Evolutionary conservation across 768 basidiomycete species (phyloP).

Genomic region (Macrolepiota fuliginosa): DNA sequence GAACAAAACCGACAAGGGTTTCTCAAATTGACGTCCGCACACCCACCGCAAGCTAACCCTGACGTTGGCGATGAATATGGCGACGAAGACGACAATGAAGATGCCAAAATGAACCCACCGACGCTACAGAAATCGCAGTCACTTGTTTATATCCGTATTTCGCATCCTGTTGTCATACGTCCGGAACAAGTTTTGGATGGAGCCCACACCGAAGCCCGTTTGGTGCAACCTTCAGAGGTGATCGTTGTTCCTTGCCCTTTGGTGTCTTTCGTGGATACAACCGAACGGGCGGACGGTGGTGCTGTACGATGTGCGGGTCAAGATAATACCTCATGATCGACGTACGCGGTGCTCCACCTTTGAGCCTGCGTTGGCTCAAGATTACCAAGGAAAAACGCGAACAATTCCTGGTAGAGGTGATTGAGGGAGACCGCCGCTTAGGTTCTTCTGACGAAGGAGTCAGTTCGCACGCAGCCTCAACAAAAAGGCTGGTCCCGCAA

Average conservation of each 20-base stretch:
- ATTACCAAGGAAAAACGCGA: slow-evolving; percentile 66
- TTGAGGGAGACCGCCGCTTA: slow-evolving; percentile 54
- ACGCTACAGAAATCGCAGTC: slow-evolving; percentile 71
- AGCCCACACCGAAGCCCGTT: slow-evolving; percentile 68
- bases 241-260: slow-evolving; percentile 81
- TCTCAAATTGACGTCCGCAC: slow-evolving; percentile 39
- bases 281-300: slow-evolving; percentile 27
- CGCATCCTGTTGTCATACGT: slow-evolving; percentile 71
- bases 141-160: slow-evolving; percentile 67
- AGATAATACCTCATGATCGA: slow-evolving; percentile 56
- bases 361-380: slow-evolving; percentile 76
- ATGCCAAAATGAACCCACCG: slow-evolving; percentile 29
- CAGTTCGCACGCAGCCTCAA: slow-evolving; percentile 6
- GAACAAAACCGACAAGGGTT: slow-evolving; percentile 56
- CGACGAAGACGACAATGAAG: slow-evolving; percentile 52
- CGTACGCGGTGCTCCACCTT: slow-evolving; percentile 71
- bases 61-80: slow-evolving; percentile 79
- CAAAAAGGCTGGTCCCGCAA: slow-evolving; percentile 37
- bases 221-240: slow-evolving; percentile 58
- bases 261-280: slow-evolving; percentile 59
- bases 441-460: slow-evolving; percentile 20
- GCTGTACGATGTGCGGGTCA: slow-evolving; percentile 70
- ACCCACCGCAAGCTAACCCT: slow-evolving; percentile 43
- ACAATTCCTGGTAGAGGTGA: slow-evolving; percentile 79
- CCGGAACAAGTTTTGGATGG: slow-evolving; percentile 74